Base-by-base conservation (phyloP, 179 eudicot genomes). In the Drosera spatulata region DNA sequence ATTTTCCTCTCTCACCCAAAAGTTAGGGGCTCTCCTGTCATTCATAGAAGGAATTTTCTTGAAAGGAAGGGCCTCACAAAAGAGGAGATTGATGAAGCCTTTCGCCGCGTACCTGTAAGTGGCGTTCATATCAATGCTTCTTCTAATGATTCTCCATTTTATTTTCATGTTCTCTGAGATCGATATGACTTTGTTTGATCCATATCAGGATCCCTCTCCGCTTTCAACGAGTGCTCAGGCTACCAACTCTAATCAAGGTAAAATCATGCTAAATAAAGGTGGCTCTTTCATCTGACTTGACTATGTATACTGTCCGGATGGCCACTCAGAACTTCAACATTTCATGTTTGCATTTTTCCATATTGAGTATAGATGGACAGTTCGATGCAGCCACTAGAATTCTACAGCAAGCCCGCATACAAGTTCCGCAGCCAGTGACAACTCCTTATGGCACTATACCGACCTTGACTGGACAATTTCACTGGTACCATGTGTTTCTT, bases 81-180 rank as follows among this genome's bases (percentile, higher is more conserved):
- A 69, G 99, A 93, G 73, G 99, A 93, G 79, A 93, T 93, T 14
- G 95, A 93, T 78, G 99, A 89, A 81, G 99, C 99, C 62, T 89
- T 93, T 69, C 82, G 90, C 50, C 95, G 90, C 62, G 99, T 93
- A 52, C 99, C 99, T 46, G 99, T 93, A 76, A 81, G 96, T 67
- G 39, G 58, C 50, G 33, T 22, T 22, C 33, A 22, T 22, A 1
- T 22, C 33, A 22, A 22, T 22, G 33, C 33, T 22, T 22, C 33
- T 22, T 22, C 33, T 22, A 22, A 14, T 53, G 56, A 4, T 10
- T 53, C 8, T 37, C 10, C 41, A 50, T 44, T 14, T 60, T 60
- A 12, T 46, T 12, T 50, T 55, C 39, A 45, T 12, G 56, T 47
- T 59, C 56, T 63, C 46, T 10, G 41, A 45, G 56, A 45, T 15